phyloP scores from a whole-genome alignment of 2,329 filamentous ascomycete species.

The Penicillium capsulatum region DNA sequence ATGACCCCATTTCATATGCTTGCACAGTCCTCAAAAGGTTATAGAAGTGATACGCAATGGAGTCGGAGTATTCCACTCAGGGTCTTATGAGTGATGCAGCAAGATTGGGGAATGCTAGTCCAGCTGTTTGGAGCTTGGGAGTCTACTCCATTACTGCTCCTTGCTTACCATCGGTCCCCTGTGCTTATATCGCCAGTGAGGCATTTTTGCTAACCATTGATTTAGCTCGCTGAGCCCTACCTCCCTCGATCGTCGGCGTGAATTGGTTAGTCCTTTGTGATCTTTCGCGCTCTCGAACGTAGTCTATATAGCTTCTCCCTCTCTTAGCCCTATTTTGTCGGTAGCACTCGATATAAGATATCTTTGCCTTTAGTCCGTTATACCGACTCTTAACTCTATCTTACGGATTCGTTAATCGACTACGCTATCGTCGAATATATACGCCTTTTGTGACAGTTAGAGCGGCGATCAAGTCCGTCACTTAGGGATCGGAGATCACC shows the following conservation, averaged over 20 bases:
- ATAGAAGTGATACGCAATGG: too few species aligned
- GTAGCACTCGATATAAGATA: neutral
- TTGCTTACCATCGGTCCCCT: neutral
- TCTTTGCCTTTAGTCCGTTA: slow-evolving; percentile 1
- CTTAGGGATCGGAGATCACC: too few species aligned
- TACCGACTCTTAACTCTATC: neutral
- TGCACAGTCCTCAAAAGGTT: too few species aligned
- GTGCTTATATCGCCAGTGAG: neutral
- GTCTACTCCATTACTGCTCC: neutral
- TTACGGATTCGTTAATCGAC: neutral
- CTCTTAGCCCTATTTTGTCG: neutral
- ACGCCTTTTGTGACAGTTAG: too few species aligned
- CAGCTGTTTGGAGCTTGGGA: too few species aligned
- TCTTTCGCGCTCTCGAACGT: neutral
- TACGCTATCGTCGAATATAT: neutral
- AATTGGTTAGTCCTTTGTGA: neutral
- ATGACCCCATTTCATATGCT: too few species aligned
- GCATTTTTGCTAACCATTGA: neutral
- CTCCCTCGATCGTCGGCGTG: neutral
- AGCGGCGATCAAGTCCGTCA: too few species aligned
- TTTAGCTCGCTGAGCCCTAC: neutral
- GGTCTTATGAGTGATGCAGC: too few species aligned
- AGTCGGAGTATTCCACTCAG: too few species aligned
- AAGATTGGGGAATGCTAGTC: too few species aligned
- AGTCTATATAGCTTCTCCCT: neutral